These are phyloP conservation scores for Agaricus sinodeliciosus DNA, from an alignment of 768 basidiomycete genomes.

Conservation along the genomic window DNA sequence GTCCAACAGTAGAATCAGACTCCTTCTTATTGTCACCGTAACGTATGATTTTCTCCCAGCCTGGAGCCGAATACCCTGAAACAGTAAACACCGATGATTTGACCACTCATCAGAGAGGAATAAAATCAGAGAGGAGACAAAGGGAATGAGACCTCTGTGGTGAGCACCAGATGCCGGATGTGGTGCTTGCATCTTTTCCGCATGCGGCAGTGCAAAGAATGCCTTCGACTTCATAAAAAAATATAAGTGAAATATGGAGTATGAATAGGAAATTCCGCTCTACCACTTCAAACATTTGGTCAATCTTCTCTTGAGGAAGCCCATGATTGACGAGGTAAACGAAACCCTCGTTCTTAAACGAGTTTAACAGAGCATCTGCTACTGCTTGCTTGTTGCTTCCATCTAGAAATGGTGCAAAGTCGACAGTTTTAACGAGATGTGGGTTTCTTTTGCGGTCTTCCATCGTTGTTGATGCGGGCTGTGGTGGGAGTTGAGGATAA, in stretches of 20 bases:
- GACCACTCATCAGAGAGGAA: constrained; percentile 14
- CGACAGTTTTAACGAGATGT: constrained; percentile 25
- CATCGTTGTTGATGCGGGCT: not conserved
- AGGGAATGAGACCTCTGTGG: constrained; percentile 29
- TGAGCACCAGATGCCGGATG: constrained; percentile 39
- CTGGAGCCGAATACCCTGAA: constrained; percentile 32
- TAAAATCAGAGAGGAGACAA: constrained; percentile 6
- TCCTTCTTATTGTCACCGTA: constrained; percentile 27
- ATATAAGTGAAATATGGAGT: not conserved
- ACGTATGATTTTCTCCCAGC: constrained; percentile 32
- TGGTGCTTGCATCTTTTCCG: constrained; percentile 35
- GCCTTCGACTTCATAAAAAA: constrained; percentile 24
- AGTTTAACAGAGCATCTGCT: constrained; percentile 33
- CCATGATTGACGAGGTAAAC: constrained; percentile 41
- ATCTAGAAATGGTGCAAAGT: constrained; percentile 37
- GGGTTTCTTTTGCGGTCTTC: not conserved
- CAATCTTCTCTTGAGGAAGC: constrained; percentile 27
- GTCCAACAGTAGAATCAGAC: constrained; percentile 18
- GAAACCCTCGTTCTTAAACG: constrained; percentile 42
- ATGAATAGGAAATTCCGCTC: not conserved
- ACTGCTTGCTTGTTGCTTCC: constrained; percentile 30
- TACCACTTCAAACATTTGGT: constrained; percentile 38
- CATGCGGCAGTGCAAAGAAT: constrained; percentile 31
- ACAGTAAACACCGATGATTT: constrained; percentile 11
- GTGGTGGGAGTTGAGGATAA: not conserved